A percentile compares a stretch with the other conserved stretches of the same genome.
Evolutionary conservation across 2,329 filamentous ascomycete genomes (phyloP).

Genomic region (Botrytis hyacinthi): DNA sequence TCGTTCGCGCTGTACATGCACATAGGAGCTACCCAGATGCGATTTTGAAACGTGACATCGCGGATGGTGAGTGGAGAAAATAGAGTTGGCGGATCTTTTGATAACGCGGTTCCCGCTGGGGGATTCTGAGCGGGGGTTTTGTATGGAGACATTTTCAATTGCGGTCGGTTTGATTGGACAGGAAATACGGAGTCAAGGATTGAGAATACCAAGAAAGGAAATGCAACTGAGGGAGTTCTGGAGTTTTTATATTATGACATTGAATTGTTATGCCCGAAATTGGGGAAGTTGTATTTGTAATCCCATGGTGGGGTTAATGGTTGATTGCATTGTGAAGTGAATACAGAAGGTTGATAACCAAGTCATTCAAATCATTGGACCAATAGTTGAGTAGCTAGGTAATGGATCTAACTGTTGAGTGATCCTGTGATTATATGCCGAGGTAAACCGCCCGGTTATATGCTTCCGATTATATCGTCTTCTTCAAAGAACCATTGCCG

Average conservation of each 20-base stretch:
- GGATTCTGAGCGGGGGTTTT: conserved; percentile 26
- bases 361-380: neutral
- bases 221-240: neutral
- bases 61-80: conserved; percentile 48
- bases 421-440: neutral
- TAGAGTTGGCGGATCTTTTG: conserved; percentile 38
- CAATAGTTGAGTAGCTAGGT: neutral
- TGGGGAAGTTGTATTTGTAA: conserved; percentile 1
- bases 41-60: conserved; percentile 46
- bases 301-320: neutral
- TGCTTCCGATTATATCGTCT: neutral
- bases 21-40: conserved; percentile 47
- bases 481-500: neutral
- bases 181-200: neutral
- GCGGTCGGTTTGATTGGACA: neutral
- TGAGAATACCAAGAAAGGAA: neutral
- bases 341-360: neutral
- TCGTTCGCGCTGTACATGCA: conserved; percentile 42
- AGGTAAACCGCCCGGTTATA: neutral
- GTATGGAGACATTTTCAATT: neutral
- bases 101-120: conserved; percentile 36
- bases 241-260: neutral
- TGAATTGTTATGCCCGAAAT: neutral
- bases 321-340: neutral
- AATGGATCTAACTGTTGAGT: too few relatives aligned